These are phyloP conservation scores for Camellia sinensis DNA, from an alignment of 148 eudicot species.

Conservation along the genomic window DNA sequence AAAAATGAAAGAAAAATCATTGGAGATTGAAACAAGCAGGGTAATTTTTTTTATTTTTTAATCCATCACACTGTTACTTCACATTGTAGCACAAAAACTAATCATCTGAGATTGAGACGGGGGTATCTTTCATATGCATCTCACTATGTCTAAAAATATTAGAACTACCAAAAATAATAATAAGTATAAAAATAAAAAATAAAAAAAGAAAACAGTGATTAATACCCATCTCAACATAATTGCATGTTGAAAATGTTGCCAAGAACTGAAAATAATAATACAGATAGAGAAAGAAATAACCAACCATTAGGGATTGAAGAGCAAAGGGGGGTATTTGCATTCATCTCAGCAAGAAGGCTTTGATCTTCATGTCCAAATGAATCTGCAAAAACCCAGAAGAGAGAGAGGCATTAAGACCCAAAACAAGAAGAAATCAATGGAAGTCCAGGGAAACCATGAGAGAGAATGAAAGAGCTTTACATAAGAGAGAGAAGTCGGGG, in stretches of 20 bases:
- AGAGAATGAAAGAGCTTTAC: slow-evolving; percentile 32
- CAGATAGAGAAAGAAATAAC: slow-evolving; percentile 13
- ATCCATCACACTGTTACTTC: neutral
- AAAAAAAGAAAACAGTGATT: neutral
- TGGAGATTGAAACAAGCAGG: too few species aligned
- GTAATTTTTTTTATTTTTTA: too few species aligned
- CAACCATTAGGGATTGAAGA: slow-evolving; percentile 72
- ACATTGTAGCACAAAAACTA: neutral
- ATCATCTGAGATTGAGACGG: neutral
- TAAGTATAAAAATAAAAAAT: too few species aligned
- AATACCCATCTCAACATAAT: neutral
- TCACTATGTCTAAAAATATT: neutral
- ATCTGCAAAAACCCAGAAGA: slow-evolving; percentile 43
- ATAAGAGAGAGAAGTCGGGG: slow-evolving; percentile 38
- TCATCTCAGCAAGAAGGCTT: slow-evolving; percentile 31
- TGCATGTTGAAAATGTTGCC: neutral
- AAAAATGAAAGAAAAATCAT: neutral
- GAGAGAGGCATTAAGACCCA: neutral
- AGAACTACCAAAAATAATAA: neutral
- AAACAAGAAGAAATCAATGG: neutral
- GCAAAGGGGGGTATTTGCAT: slow-evolving; percentile 42
- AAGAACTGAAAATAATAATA: neutral
- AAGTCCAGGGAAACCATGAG: neutral
- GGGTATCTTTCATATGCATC: neutral
- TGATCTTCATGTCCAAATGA: slow-evolving; percentile 47